A percentile compares a stretch with the other conserved stretches of the same genome.
Conservation (phyloP, 345 rosid species). For the Raphanus sativus region DNA sequence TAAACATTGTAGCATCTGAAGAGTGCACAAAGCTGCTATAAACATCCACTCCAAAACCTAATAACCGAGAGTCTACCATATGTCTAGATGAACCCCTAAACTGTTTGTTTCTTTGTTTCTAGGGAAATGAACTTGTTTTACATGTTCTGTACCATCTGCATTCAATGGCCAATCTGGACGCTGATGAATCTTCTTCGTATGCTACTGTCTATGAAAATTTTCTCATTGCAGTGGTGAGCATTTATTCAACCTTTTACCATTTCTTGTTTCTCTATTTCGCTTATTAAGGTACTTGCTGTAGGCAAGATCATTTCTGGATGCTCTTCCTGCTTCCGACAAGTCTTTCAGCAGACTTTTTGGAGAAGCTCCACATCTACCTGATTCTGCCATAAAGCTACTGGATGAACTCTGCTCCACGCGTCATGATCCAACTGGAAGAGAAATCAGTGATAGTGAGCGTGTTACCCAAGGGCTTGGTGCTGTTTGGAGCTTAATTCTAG, state of each 20-base stretch:
- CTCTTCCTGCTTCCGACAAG: constrained; percentile 93
- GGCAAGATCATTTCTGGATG: constrained; percentile 80
- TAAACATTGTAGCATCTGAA: constrained; percentile 8
- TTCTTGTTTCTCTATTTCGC: constrained; percentile 23
- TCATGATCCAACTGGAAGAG: constrained; percentile 60
- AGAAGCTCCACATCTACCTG: constrained; percentile 84
- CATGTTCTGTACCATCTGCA: constrained; percentile 78
- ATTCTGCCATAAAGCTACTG: constrained; percentile 68
- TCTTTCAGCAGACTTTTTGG: constrained; percentile 91
- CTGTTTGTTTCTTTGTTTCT: constrained; percentile 31
- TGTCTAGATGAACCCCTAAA: constrained; percentile 17
- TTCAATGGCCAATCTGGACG: constrained; percentile 50
- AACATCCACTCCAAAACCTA: not conserved
- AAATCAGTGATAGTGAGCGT: constrained; percentile 72
- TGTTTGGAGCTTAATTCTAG: constrained; percentile 93
- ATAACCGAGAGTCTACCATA: constrained; percentile 14
- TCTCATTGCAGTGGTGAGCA: constrained; percentile 80
- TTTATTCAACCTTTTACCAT: constrained; percentile 20
- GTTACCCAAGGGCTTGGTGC: constrained; percentile 98
- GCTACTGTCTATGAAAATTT: constrained; percentile 71
- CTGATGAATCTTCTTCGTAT: constrained; percentile 49
- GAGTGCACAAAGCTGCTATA: constrained; percentile 14
- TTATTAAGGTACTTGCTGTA: constrained; percentile 43
- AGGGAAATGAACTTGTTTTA: constrained; percentile 94
- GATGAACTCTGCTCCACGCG: constrained; percentile 79